These are phyloP conservation scores for Favolaschia claudopus DNA, from an alignment of 768 basidiomycete genomes.

Conservation along the genomic window DNA sequence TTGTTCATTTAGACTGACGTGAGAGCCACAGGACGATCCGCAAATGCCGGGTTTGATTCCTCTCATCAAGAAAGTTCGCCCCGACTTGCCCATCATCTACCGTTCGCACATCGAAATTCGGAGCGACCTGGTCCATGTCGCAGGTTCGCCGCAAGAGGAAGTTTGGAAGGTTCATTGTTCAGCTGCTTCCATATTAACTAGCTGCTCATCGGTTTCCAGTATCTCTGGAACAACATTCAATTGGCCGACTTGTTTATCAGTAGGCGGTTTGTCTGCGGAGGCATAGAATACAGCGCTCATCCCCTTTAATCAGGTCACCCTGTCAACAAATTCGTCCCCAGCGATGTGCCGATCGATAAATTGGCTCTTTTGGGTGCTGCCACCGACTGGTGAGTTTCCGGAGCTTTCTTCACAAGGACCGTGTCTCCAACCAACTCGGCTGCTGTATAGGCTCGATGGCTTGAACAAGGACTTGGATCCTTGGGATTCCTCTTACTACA, in stretches of 20 bases:
- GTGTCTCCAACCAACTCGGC: background rate
- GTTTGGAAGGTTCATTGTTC: conserved; percentile 63
- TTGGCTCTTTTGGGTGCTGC: conserved; percentile 81
- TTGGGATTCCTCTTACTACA: conserved; percentile 89
- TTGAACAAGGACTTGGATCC: conserved; percentile 87
- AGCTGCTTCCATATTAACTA: background rate
- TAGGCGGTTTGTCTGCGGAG: conserved; percentile 37
- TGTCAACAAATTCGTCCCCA: conserved; percentile 92
- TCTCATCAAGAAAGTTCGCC: conserved; percentile 84
- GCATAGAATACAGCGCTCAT: background rate
- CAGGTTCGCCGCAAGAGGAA: conserved; percentile 85
- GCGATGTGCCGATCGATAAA: conserved; percentile 77
- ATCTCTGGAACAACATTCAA: conserved; percentile 92
- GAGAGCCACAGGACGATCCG: conserved; percentile 67
- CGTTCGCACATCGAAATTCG: conserved; percentile 96
- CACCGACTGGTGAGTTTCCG: conserved; percentile 74
- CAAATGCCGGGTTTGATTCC: conserved; percentile 96
- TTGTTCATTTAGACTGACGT: background rate
- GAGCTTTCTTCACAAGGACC: no score
- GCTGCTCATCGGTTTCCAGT: conserved; percentile 49
- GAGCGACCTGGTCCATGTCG: conserved; percentile 83
- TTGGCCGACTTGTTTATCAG: conserved; percentile 91
- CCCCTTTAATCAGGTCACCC: conserved; percentile 66
- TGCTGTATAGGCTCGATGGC: conserved; percentile 77
- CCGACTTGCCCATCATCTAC: conserved; percentile 89